phyloP scores from a whole-genome alignment of 441 rosid genomes.

The Populus hybrid region DNA sequence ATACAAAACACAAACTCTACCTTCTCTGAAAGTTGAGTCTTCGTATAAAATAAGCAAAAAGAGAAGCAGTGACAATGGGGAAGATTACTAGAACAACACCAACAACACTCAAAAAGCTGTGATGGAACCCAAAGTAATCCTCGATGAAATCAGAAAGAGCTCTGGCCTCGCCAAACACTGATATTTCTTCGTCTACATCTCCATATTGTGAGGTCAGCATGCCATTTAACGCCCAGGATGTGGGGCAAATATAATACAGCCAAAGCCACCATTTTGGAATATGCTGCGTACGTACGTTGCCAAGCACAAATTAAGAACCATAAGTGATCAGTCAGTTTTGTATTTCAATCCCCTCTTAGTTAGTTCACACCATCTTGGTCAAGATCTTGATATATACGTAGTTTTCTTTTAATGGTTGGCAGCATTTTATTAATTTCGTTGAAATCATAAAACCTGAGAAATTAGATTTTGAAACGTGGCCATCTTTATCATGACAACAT shows the following conservation, averaged over 20 bases:
- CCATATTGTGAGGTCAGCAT: conserved; percentile 60
- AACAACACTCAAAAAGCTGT: conserved; percentile 60
- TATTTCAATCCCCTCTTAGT: neutral
- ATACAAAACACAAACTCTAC: conserved; percentile 18
- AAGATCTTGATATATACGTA: no score
- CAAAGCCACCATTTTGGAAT: conserved; percentile 78
- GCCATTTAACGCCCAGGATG: conserved; percentile 65
- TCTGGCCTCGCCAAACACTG: conserved; percentile 45
- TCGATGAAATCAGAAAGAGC: conserved; percentile 40
- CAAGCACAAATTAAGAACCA: neutral
- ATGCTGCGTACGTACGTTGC: conserved; percentile 26
- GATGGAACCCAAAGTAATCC: conserved; percentile 53
- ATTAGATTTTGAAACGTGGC: neutral
- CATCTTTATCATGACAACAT: neutral
- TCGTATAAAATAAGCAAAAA: conserved; percentile 52
- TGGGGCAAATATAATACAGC: conserved; percentile 52
- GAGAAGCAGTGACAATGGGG: conserved; percentile 54
- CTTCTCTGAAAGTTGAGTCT: conserved; percentile 66
- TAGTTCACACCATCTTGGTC: neutral
- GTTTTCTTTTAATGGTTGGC: no score
- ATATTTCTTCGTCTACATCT: conserved; percentile 36
- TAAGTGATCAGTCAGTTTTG: neutral
- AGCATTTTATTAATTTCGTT: neutral
- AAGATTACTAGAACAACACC: conserved; percentile 67
- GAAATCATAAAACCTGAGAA: neutral